Percentiles rank a stretch among this genome's conserved stretches.
Evolutionary conservation across 495 filamentous ascomycete genomes (phyloP).

Genomic region (Penicillium angulare): DNA sequence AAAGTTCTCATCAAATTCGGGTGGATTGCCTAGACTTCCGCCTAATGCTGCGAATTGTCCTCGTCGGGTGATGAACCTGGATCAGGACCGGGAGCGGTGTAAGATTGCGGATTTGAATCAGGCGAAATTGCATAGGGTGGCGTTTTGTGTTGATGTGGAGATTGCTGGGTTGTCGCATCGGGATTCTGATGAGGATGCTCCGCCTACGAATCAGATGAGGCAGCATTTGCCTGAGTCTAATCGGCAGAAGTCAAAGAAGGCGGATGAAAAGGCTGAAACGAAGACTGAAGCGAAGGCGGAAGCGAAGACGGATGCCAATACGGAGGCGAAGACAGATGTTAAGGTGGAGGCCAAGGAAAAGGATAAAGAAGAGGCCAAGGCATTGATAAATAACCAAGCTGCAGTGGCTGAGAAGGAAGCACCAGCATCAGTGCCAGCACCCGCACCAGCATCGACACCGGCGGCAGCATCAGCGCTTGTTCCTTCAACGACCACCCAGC

Average conservation of each 20-base stretch:
- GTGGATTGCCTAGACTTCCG: slow-evolving; percentile 49
- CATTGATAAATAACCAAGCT: slow-evolving; percentile 60
- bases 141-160: slow-evolving; percentile 96
- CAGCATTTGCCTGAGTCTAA: slow-evolving; percentile 27
- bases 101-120: slow-evolving; percentile 75
- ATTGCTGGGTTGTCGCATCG: slow-evolving; percentile 68
- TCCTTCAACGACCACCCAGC: not conserved
- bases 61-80: slow-evolving; percentile 80
- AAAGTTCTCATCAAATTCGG: slow-evolving; percentile 68
- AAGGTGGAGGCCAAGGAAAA: slow-evolving; percentile 61
- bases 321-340: slow-evolving; percentile 23
- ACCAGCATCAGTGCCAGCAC: not conserved
- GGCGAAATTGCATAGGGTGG: slow-evolving; percentile 77
- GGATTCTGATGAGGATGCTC: slow-evolving; percentile 40
- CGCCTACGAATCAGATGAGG: slow-evolving; percentile 27
- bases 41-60: slow-evolving; percentile 59
- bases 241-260: slow-evolving; percentile 52
- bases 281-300: slow-evolving; percentile 45
- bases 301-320: slow-evolving; percentile 57
- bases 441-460: not conserved
- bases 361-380: slow-evolving; percentile 66
- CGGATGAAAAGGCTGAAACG: slow-evolving; percentile 48
- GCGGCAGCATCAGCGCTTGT: slow-evolving; percentile 2
- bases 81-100: slow-evolving; percentile 75
- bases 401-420: slow-evolving; percentile 58